Evolutionary conservation across 768 basidiomycete genomes (phyloP).

Genomic region (Leccinum fibrillosum): DNA sequence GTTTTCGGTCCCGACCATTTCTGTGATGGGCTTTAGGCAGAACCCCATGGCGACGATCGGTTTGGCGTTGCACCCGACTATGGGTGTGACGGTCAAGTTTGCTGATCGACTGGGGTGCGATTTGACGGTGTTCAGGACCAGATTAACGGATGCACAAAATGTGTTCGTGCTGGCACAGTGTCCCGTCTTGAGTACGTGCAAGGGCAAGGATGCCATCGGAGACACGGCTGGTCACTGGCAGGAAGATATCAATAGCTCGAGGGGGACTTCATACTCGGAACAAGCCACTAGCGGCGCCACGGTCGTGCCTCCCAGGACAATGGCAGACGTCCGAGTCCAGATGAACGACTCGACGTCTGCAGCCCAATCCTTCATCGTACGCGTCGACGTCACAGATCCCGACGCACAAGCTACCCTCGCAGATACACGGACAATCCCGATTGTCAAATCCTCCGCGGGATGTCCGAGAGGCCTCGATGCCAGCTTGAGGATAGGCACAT

Average conservation of each 20-base stretch:
- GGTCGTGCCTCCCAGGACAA: not conserved
- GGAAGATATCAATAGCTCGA: not conserved
- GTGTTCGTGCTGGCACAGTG: slow-evolving; percentile 18
- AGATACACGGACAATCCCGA: slow-evolving; percentile 4
- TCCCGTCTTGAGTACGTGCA: slow-evolving; percentile 9
- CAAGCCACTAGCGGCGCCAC: not conserved
- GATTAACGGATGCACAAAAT: slow-evolving; percentile 6
- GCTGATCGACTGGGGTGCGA: slow-evolving; percentile 7
- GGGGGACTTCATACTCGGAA: not conserved
- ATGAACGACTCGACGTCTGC: slow-evolving; percentile 9
- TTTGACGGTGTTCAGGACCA: slow-evolving; percentile 18
- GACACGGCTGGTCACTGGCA: slow-evolving; percentile 3
- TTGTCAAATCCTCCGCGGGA: not conserved
- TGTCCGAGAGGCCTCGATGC: not conserved
- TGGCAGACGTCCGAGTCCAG: slow-evolving; percentile 5
- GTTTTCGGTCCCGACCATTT: slow-evolving; percentile 12
- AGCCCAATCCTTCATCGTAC: slow-evolving; percentile 12
- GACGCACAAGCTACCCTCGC: slow-evolving; percentile 10
- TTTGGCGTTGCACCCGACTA: slow-evolving; percentile 14
- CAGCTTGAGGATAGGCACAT: slow-evolving; percentile 11
- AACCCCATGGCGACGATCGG: slow-evolving; percentile 11
- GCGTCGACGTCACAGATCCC: slow-evolving; percentile 20
- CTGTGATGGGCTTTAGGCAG: slow-evolving; percentile 10
- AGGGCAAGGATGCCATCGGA: not conserved
- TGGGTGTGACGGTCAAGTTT: slow-evolving; percentile 6